phyloP scores from a whole-genome alignment of 331 rosid species.

The Erythrophleum ivorense region DNA sequence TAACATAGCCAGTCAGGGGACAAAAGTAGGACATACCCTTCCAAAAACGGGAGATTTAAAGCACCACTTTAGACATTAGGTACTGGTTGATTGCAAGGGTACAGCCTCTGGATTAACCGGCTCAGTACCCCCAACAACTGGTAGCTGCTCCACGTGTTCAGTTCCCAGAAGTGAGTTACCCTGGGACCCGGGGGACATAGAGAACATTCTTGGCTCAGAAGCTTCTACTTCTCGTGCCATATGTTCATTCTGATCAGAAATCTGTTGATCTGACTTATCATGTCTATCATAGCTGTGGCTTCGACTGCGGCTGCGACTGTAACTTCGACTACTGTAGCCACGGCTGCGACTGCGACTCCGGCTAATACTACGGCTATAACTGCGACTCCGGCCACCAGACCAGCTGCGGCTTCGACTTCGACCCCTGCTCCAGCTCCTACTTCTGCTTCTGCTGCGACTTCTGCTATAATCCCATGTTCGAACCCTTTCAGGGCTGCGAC shows the following conservation, averaged over 20 bases:
- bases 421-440: conserved; percentile 57
- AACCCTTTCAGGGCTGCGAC: conserved; percentile 93
- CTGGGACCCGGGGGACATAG: conserved; percentile 34
- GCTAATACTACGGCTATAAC: conserved; percentile 61
- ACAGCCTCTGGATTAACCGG: conserved; percentile 48
- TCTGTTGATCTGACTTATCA: conserved; percentile 45
- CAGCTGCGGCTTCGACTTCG: conserved; percentile 62
- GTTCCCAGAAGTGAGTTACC: conserved; percentile 40
- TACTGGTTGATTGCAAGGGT: conserved; percentile 39
- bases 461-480: conserved; percentile 78
- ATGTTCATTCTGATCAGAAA: conserved; percentile 43
- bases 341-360: conserved; percentile 46
- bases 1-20: background rate
- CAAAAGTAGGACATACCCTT: conserved; percentile 30
- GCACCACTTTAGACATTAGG: conserved; percentile 38
- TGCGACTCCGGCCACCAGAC: conserved; percentile 57
- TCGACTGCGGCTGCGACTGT: conserved; percentile 47
- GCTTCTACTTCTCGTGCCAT: conserved; percentile 45
- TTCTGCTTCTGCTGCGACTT: conserved; percentile 65
- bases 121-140: conserved; percentile 37
- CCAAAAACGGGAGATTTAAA: conserved; percentile 31
- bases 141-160: conserved; percentile 43
- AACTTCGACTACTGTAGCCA: conserved; percentile 39
- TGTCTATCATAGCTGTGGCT: conserved; percentile 54
- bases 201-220: conserved; percentile 47